phyloP scores from a whole-genome alignment of 345 rosid species.

The Ricinus communis region DNA sequence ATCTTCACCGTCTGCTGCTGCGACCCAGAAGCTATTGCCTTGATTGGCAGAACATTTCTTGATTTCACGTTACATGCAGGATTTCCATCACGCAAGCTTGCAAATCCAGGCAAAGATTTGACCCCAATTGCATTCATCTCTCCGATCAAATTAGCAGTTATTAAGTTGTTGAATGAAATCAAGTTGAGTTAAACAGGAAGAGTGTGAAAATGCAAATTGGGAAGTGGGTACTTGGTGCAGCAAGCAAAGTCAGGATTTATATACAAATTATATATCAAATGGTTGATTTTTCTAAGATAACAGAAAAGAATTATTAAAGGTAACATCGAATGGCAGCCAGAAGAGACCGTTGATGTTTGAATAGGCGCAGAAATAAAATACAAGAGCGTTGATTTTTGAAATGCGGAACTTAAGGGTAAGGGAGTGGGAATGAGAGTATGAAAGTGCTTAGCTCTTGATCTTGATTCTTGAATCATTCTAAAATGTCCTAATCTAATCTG shows the following conservation, averaged over 20 bases:
- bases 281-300: not conserved
- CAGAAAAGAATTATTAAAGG: not conserved
- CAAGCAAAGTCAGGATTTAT: not conserved
- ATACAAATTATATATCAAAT: not conserved
- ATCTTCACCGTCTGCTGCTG: not conserved
- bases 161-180: not conserved
- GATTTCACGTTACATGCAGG: not conserved
- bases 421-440: not conserved
- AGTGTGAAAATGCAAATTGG: not conserved
- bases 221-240: not conserved
- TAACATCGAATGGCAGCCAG: not conserved
- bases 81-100: not conserved
- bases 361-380: not conserved
- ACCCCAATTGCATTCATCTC: slow-evolving; percentile 19
- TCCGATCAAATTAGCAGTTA: not conserved
- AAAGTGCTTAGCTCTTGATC: no score
- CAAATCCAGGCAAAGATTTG: slow-evolving; percentile 14
- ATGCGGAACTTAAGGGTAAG: no score
- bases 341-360: slow-evolving; percentile 10
- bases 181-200: not conserved
- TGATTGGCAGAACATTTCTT: not conserved
- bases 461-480: not conserved
- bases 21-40: slow-evolving; percentile 7
- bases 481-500: not conserved
- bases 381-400: not conserved